phyloP scores from a whole-genome alignment of 768 basidiomycete genomes.

The Candolleomyces eurysporus region DNA sequence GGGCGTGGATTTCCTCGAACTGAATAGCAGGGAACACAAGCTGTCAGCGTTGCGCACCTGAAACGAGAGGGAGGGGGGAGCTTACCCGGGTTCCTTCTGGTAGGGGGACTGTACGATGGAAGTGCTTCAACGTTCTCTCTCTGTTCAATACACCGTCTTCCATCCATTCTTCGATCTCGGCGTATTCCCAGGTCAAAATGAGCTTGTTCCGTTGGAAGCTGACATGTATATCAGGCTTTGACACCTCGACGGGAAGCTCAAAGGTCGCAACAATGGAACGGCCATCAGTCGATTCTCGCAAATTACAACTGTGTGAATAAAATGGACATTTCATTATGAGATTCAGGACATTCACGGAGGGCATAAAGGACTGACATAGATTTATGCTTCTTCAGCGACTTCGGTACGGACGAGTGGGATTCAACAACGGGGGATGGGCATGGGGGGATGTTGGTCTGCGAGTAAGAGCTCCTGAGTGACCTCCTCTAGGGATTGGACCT shows the following conservation, averaged over 20 bases:
- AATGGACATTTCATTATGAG: conserved; percentile 9
- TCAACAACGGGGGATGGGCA: conserved; percentile 39
- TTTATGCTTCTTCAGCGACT: conserved; percentile 55
- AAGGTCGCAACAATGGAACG: conserved; percentile 69
- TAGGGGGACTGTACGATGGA: conserved; percentile 65
- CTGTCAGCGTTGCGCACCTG: neutral
- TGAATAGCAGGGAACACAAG: conserved; percentile 22
- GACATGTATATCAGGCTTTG: conserved; percentile 74
- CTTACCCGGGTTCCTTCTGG: conserved; percentile 72
- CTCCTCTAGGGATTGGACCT: conserved; percentile 67
- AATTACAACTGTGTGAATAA: conserved; percentile 49
- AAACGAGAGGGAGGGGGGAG: conserved; percentile 4
- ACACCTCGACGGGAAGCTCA: conserved; percentile 62
- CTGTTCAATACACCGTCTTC: conserved; percentile 60
- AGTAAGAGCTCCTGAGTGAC: conserved; percentile 33
- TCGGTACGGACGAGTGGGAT: conserved; percentile 35
- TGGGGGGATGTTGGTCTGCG: conserved; percentile 28
- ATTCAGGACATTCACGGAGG: neutral
- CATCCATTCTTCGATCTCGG: conserved; percentile 58
- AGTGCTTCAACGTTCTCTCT: conserved; percentile 61
- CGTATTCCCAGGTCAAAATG: conserved; percentile 64
- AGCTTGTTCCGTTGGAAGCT: conserved; percentile 64
- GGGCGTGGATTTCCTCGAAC: conserved; percentile 74
- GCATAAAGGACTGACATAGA: conserved; percentile 51
- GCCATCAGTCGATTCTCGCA: conserved; percentile 71